Evolutionary conservation across 371 early-diverging fungal species (phyloP), one percentile per base, ranked within the genome.

Genomic region (Scutellospora calospora): DNA sequence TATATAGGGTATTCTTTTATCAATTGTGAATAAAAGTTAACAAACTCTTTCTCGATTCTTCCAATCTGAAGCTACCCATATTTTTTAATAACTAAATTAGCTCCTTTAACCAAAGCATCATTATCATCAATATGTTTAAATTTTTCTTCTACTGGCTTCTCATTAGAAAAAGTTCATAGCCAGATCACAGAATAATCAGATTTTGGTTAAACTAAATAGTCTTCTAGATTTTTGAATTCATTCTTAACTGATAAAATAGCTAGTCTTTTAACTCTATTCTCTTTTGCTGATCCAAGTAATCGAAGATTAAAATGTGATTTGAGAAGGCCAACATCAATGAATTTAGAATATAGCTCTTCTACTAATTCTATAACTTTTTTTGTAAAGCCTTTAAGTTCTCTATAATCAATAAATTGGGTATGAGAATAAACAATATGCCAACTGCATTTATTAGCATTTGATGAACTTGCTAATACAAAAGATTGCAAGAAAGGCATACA

Each of bases 41-140:
- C 25, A 29, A 77, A 77, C 18, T 45, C 77, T 0, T 76, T 76
- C 77, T 38, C 62, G 22, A 35, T 76, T 60, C 41, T 76, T 62
- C 20, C 65, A 65, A 77, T 63, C 63, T 77, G 41, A 25, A 77
- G 77, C 77, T 63, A 63, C 63, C 63, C 49, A 65, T 77, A 77
- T 65, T 77, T 62, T 77, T 18, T 65, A 51, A 63, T 77, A 77
- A 77, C 52, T 45, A 77, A 27, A 65, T 65, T 63, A 25, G 78
- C 65, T 49, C 78, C 65, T 29, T 62, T 65, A 63, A 27, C 52
- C 51, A 77, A 77, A n/a, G 60, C 65, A 65, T 62, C 63, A 59
- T 77, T 65, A 63, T 77, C 65, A 22, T 77, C 54, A 25, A 77
- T 77, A 77, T 63, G 78, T 52, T 77, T 63, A 22, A 31, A 77